These are phyloP conservation scores for Malus domestica DNA, from an alignment of 306 rosid species.

Conservation along the genomic window ASM211411v1 NC_041802.1:32513501-32514000, in stretches of 20 bases:
- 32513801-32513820: not conserved
- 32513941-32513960: not conserved
- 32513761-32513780: slow-evolving; percentile 89
- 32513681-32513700: slow-evolving; percentile 80
- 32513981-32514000: not conserved
- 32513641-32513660: slow-evolving; percentile 49
- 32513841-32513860: not conserved
- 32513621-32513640: slow-evolving; percentile 38
- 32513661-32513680: slow-evolving; percentile 56
- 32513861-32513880: not conserved
- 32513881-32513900: not conserved
- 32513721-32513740: slow-evolving; percentile 75
- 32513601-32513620: slow-evolving; percentile 74
- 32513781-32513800: not conserved
- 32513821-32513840: not conserved
- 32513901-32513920: not conserved
- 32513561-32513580: not conserved
- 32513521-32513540: not conserved
- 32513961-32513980: not conserved
- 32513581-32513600: slow-evolving; percentile 32
- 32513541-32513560: not conserved
- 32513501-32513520: not conserved
- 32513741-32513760: slow-evolving; percentile 84
- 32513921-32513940: not conserved
- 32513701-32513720: slow-evolving; percentile 88